Evolutionary conservation across 1,284 basidiomycete genomes (phyloP).

Genomic region (Naganishia cerealis): DNA sequence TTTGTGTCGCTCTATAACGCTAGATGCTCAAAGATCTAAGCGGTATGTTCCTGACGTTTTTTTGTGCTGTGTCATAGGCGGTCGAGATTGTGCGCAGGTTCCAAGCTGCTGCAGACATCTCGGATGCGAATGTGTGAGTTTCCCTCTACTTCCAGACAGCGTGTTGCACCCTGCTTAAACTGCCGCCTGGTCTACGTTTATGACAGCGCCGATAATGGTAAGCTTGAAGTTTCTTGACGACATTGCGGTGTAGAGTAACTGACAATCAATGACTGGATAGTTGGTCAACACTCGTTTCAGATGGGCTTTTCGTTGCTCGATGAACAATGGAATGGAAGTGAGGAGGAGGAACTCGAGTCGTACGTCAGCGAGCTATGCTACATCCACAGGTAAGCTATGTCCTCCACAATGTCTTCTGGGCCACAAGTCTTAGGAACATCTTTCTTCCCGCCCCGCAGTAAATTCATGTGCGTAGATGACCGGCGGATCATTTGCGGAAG

Average conservation of each 20-base stretch:
- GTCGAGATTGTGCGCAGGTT: constrained; percentile 65
- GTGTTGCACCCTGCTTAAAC: too few relatives aligned
- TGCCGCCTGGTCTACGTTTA: neutral
- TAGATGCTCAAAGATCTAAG: neutral
- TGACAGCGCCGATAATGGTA: constrained; percentile 45
- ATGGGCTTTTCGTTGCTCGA: constrained; percentile 64
- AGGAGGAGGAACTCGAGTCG: constrained; percentile 75
- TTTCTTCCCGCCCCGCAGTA: constrained; percentile 48
- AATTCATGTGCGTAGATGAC: constrained; percentile 90
- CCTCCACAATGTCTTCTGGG: neutral
- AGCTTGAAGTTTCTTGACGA: neutral
- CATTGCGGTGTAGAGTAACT: neutral
- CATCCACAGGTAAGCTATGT: constrained; percentile 63
- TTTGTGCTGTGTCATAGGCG: constrained; percentile 53
- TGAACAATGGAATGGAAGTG: constrained; percentile 77
- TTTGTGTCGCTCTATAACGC: constrained; percentile 8
- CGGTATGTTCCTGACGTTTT: neutral
- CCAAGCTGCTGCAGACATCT: constrained; percentile 61
- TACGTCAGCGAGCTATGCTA: constrained; percentile 79
- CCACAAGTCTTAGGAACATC: neutral
- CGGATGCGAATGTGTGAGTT: constrained; percentile 44
- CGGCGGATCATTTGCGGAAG: constrained; percentile 66
- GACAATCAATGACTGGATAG: constrained; percentile 59
- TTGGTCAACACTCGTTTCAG: constrained; percentile 72
- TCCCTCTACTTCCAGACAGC: too few relatives aligned